phyloP scores from a whole-genome alignment of 768 basidiomycete species.

The Daedalea quercina region DNA sequence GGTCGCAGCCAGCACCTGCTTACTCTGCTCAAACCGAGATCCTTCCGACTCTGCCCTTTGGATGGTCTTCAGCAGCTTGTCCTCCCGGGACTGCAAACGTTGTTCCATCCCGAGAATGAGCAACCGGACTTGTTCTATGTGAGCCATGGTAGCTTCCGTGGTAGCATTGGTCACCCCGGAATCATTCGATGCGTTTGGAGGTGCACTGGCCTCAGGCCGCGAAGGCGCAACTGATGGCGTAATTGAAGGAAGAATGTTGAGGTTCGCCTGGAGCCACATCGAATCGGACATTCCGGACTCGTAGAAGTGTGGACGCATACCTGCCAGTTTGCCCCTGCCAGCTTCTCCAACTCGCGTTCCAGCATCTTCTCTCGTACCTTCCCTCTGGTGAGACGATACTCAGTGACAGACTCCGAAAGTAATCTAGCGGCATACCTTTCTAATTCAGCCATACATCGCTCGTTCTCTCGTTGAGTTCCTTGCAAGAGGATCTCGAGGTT shows the following conservation, averaged over 20 bases:
- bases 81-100: slow-evolving; percentile 55
- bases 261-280: slow-evolving; percentile 20
- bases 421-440: slow-evolving; percentile 43
- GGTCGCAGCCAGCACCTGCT: slow-evolving; percentile 25
- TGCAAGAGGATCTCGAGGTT: slow-evolving; percentile 70
- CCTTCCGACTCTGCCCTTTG: slow-evolving; percentile 56
- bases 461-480: slow-evolving; percentile 82
- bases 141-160: slow-evolving; percentile 40
- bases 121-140: slow-evolving; percentile 63
- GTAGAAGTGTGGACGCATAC: no score
- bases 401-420: not conserved
- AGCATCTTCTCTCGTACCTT: slow-evolving; percentile 72
- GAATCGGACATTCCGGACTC: no score
- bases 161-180: slow-evolving; percentile 11
- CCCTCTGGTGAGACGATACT: slow-evolving; percentile 29
- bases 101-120: slow-evolving; percentile 75
- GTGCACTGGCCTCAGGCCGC: no score
- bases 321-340: slow-evolving; percentile 83
- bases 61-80: slow-evolving; percentile 51
- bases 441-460: slow-evolving; percentile 74
- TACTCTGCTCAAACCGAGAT: slow-evolving; percentile 43
- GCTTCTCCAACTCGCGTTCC: slow-evolving; percentile 61
- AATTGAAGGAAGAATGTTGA: slow-evolving; percentile 31
- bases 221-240: slow-evolving; percentile 22
- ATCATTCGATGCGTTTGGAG: not conserved